A percentile compares a stretch with the other conserved stretches of the same genome.
These are phyloP conservation scores for Schoenoplectus triqueter DNA, from an alignment of 202 grass and related monocot genomes.

Conservation along the genomic window DNA sequence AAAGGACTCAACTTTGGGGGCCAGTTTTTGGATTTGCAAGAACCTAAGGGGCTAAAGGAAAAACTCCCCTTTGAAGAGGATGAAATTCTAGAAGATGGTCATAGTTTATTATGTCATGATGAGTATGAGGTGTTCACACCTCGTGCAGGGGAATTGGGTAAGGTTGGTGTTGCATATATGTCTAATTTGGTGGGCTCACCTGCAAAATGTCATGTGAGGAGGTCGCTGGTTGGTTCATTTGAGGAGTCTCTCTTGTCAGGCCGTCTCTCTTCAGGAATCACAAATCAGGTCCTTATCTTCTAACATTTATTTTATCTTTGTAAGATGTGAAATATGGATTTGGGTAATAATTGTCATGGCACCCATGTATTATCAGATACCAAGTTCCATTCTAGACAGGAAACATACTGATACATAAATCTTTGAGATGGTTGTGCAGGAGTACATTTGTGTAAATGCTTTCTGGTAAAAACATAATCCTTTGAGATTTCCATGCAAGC, in stretches of 20 bases:
- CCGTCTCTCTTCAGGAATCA: constrained; percentile 79
- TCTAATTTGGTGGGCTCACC: constrained; percentile 28
- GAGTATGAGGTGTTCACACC: constrained; percentile 51
- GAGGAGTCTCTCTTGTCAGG: constrained; percentile 98
- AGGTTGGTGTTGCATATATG: constrained; percentile 18
- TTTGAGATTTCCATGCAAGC: too few species aligned
- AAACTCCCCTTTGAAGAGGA: constrained; percentile 48
- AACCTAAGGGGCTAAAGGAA: constrained; percentile 37
- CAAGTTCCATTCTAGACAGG: neutral
- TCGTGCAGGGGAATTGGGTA: constrained; percentile 31
- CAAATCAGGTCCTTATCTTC: constrained; percentile 59
- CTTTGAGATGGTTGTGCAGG: neutral
- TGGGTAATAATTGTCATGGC: neutral
- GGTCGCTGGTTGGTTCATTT: constrained; percentile 90
- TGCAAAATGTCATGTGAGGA: constrained; percentile 56
- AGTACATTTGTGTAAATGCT: neutral
- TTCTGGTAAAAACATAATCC: neutral
- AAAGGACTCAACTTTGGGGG: constrained; percentile 50
- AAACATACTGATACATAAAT: neutral
- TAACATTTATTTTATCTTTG: neutral
- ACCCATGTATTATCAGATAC: neutral
- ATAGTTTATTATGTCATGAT: constrained; percentile 50
- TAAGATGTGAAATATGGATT: neutral
- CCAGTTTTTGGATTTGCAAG: constrained; percentile 48
- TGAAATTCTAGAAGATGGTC: constrained; percentile 44